A percentile compares a stretch with the other conserved stretches of the same genome.
Evolutionary conservation across 1,284 basidiomycete species (phyloP).

Genomic region (Moniliella sp.): DNA sequence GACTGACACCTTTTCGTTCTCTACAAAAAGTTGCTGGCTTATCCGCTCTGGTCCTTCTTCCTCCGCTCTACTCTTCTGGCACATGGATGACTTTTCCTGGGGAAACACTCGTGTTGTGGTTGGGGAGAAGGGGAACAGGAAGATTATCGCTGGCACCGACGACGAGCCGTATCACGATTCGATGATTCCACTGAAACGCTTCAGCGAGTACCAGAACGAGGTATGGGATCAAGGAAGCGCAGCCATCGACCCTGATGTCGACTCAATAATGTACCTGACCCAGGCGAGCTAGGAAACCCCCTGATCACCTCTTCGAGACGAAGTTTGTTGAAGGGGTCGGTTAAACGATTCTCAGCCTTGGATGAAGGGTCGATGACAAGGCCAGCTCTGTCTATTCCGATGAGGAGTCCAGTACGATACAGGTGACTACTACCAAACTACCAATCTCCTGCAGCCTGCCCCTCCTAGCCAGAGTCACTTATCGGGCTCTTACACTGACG

Average conservation of each 20-base stretch:
- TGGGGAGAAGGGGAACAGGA: conserved; percentile 87
- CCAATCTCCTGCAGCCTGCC: too few species aligned
- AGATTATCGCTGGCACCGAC: conserved; percentile 66
- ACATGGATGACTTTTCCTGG: conserved; percentile 97
- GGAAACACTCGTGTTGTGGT: conserved; percentile 85
- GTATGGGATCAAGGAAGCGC: conserved; percentile 15
- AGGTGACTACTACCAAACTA: conserved; percentile 30
- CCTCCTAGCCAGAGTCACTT: too few species aligned
- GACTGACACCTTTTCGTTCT: conserved; percentile 11
- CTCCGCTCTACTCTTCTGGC: conserved; percentile 98
- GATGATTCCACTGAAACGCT: conserved; percentile 92
- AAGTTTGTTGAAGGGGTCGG: too few species aligned
- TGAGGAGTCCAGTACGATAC: too few species aligned
- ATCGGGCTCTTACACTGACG: too few species aligned
- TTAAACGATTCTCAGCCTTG: too few species aligned
- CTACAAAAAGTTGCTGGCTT: conserved; percentile 31
- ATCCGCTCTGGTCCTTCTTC: conserved; percentile 82
- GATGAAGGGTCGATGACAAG: too few species aligned
- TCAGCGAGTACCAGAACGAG: conserved; percentile 50
- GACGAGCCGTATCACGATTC: conserved; percentile 90
- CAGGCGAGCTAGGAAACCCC: too few species aligned
- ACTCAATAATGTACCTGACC: too few species aligned
- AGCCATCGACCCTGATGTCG: too few species aligned
- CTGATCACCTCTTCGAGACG: too few species aligned
- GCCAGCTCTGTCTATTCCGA: too few species aligned